Percentiles rank a stretch among this genome's conserved stretches.
Evolutionary conservation across 257 asterid genomes (phyloP).

Genomic region (Capsicum baccatum): DNA sequence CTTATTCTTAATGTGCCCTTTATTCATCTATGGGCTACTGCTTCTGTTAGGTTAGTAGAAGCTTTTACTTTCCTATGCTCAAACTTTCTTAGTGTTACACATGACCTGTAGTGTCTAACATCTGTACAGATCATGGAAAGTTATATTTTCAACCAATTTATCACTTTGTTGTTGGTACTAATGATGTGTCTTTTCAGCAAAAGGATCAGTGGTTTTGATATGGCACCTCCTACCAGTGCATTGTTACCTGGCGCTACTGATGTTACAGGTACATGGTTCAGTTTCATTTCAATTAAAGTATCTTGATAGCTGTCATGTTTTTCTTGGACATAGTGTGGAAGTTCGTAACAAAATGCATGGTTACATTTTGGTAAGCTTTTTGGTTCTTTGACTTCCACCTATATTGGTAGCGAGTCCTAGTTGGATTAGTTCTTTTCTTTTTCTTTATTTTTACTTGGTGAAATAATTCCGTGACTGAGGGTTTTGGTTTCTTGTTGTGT

Average conservation of each 20-base stretch:
- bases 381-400: constrained; percentile 55
- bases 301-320: constrained; percentile 50
- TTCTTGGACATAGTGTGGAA: constrained; percentile 80
- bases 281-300: constrained; percentile 29
- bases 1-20: not conserved
- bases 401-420: constrained; percentile 47
- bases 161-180: constrained; percentile 35
- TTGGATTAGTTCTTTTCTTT: constrained; percentile 48
- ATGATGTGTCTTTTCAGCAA: constrained; percentile 66
- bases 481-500: constrained; percentile 95
- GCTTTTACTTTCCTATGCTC: not conserved
- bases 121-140: not conserved
- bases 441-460: constrained; percentile 67
- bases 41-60: not conserved
- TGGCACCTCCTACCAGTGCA: constrained; percentile 82
- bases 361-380: constrained; percentile 88
- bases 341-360: constrained; percentile 73
- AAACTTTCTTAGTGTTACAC: not conserved
- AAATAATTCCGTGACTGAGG: constrained; percentile 73
- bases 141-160: constrained; percentile 27
- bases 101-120: not conserved
- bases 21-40: not conserved
- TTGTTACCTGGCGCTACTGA: constrained; percentile 64
- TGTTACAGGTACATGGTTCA: constrained; percentile 61
- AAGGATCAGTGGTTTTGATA: constrained; percentile 97